Conservation (phyloP, 768 basidiomycete species). For the Russula lepida region DNA sequence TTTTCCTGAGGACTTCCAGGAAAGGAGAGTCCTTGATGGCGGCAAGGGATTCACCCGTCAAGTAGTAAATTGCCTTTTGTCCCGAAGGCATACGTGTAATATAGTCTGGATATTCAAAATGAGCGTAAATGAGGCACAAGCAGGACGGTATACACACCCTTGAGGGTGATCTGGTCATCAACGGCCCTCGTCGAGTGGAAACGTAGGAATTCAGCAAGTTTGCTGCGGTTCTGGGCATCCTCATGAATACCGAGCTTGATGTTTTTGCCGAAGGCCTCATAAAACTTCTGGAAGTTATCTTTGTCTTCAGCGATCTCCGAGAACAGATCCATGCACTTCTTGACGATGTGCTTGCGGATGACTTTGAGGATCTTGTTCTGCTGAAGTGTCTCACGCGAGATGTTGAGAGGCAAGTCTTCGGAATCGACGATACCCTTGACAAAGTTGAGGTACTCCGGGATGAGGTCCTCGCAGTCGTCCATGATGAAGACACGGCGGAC, state of each 20-base stretch:
- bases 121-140: background rate
- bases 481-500: conserved; percentile 99
- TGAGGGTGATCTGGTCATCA: conserved; percentile 89
- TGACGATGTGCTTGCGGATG: conserved; percentile 98
- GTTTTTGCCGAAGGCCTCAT: conserved; percentile 98
- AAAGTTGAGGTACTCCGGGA: conserved; percentile 99
- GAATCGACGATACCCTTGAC: conserved; percentile 99
- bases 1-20: conserved; percentile 99
- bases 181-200: conserved; percentile 93
- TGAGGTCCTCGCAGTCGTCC: conserved; percentile 99
- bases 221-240: conserved; percentile 97
- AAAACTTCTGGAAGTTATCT: conserved; percentile 96
- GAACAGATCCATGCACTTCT: conserved; percentile 94
- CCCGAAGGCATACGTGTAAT: conserved; percentile 99
- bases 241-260: conserved; percentile 99
- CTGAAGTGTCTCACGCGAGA: conserved; percentile 98
- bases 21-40: conserved; percentile 91
- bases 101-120: conserved; percentile 55
- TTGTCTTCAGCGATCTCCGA: conserved; percentile 98
- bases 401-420: conserved; percentile 99
- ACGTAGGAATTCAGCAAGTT: conserved; percentile 97
- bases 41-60: conserved; percentile 94
- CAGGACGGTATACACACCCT: conserved; percentile 46
- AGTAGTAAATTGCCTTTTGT: conserved; percentile 98
- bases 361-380: conserved; percentile 99